Evolutionary conservation across 1,284 basidiomycete species (phyloP).

Genomic region (Naganishia albida): DNA sequence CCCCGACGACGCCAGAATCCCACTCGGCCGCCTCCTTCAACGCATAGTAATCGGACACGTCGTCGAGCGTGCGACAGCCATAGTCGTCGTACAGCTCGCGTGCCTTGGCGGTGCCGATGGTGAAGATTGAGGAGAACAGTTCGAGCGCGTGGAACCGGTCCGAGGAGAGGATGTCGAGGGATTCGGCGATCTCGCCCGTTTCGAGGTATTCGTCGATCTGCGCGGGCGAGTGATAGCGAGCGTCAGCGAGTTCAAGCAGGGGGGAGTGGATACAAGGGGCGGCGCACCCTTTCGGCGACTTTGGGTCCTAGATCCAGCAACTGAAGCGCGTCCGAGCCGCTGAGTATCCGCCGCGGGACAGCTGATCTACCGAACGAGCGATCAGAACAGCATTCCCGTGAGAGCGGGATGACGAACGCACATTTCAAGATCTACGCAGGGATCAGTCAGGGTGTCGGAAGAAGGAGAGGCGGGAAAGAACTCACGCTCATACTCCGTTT

Average conservation of each 20-base stretch:
- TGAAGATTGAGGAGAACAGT: constrained; percentile 49
- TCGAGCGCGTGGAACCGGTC: constrained; percentile 43
- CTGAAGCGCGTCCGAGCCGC: constrained; percentile 48
- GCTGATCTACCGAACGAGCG: constrained; percentile 35
- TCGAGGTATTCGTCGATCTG: constrained; percentile 53
- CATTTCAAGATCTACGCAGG: constrained; percentile 45
- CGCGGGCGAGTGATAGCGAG: neutral
- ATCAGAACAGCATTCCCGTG: constrained; percentile 22
- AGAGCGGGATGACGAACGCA: constrained; percentile 27
- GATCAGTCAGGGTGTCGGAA: neutral
- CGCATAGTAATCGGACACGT: constrained; percentile 46
- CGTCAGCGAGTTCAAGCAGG: neutral
- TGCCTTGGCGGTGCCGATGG: constrained; percentile 47
- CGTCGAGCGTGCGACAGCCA: constrained; percentile 47
- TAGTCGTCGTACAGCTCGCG: constrained; percentile 46
- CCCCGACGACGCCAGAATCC: constrained; percentile 39
- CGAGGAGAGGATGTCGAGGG: constrained; percentile 42
- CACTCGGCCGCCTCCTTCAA: constrained; percentile 35
- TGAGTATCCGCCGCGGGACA: constrained; percentile 46
- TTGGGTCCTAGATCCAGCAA: constrained; percentile 50
- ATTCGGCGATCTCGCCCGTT: constrained; percentile 46
- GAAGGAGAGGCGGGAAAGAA: neutral
- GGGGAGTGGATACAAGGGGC: neutral
- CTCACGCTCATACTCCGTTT: constrained; percentile 51
- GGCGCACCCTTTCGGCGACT: constrained; percentile 47